phyloP scores from a whole-genome alignment of 2,329 filamentous ascomycete genomes.

The Alternaria triticina region DNA sequence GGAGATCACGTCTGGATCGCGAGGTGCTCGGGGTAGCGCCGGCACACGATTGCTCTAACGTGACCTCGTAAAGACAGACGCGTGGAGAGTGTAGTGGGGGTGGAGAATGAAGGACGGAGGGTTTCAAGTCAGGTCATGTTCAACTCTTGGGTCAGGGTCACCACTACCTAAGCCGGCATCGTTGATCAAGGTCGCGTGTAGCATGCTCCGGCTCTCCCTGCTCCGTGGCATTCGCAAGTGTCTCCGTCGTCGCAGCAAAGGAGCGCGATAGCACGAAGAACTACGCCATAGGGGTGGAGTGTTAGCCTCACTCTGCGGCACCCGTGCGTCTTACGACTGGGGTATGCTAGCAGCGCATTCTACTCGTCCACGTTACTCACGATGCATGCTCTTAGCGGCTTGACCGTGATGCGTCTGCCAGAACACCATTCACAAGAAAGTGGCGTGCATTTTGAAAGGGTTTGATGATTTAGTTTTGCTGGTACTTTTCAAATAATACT shows the following conservation, averaged over 20 bases:
- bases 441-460: constrained; percentile 12
- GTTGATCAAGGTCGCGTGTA: constrained; percentile 22
- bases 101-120: constrained; percentile 26
- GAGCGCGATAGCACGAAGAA: constrained; percentile 37
- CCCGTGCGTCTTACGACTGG: constrained; percentile 27
- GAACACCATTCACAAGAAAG: constrained; percentile 15
- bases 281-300: constrained; percentile 34
- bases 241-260: constrained; percentile 25
- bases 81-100: constrained; percentile 33
- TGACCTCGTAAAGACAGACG: constrained; percentile 31
- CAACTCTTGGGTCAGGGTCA: constrained; percentile 17
- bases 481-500: constrained; percentile 21
- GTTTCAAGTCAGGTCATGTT: constrained; percentile 35
- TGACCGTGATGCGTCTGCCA: constrained; percentile 16
- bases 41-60: constrained; percentile 31
- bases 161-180: constrained; percentile 19
- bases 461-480: constrained; percentile 20
- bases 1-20: constrained; percentile 16
- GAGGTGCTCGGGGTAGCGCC: constrained; percentile 17
- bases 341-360: constrained; percentile 27
- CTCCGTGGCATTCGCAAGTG: constrained; percentile 26
- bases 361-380: constrained; percentile 45
- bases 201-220: constrained; percentile 18
- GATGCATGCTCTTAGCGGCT: constrained; percentile 31
- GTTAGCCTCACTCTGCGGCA: constrained; percentile 41